Evolutionary conservation across 768 basidiomycete genomes (phyloP).

Genomic region (Boletus tomentosulus): DNA sequence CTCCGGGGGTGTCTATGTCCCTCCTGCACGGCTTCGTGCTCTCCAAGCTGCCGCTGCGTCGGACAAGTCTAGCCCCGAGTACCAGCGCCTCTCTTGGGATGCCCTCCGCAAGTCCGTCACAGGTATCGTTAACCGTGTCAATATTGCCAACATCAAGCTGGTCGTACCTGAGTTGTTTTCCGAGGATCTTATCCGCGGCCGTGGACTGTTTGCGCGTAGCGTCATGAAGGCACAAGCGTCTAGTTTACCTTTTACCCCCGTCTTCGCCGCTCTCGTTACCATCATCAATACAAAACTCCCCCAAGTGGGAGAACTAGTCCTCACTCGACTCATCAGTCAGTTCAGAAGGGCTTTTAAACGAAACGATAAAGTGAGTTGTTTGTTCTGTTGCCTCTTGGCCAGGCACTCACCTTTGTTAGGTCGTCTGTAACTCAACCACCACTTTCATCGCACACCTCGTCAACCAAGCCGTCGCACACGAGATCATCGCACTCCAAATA

Average conservation of each 20-base stretch:
- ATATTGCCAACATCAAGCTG: conserved; percentile 92
- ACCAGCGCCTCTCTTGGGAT: conserved; percentile 96
- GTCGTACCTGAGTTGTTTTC: conserved; percentile 87
- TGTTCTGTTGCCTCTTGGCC: background rate
- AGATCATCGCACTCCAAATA: conserved; percentile 92
- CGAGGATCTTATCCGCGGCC: conserved; percentile 91
- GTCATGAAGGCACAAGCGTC: conserved; percentile 98
- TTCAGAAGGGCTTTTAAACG: conserved; percentile 93
- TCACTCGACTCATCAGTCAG: conserved; percentile 89
- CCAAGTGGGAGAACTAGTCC: conserved; percentile 88
- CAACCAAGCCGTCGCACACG: conserved; percentile 91
- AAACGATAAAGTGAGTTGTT: conserved; percentile 85
- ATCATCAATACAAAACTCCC: conserved; percentile 98
- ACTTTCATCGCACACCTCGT: conserved; percentile 90
- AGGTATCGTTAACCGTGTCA: conserved; percentile 99
- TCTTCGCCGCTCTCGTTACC: conserved; percentile 90
- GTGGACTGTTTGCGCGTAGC: conserved; percentile 88
- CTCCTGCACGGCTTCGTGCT: conserved; percentile 87
- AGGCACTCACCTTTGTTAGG: conserved; percentile 42
- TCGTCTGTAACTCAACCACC: conserved; percentile 88
- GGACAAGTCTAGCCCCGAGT: conserved; percentile 85
- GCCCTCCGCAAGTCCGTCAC: conserved; percentile 96
- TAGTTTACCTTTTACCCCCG: conserved; percentile 96
- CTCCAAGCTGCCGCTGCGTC: conserved; percentile 77
- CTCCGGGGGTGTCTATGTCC: conserved; percentile 95